phyloP scores from a whole-genome alignment of 2,329 filamentous ascomycete genomes.

The Aspergillus pseudoviridinutans region DNA sequence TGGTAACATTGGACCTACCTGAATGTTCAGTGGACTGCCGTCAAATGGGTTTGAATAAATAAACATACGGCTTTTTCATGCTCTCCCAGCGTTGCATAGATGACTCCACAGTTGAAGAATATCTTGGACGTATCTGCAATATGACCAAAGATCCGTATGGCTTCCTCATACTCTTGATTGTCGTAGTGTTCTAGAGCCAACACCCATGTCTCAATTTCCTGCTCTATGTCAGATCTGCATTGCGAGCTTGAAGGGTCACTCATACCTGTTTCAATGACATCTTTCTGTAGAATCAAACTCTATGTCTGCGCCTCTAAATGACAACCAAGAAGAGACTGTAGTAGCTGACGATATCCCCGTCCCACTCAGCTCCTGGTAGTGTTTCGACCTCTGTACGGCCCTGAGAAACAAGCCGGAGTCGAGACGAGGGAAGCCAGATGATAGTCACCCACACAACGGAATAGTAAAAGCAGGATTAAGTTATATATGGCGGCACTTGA shows the following conservation, averaged over 20 bases:
- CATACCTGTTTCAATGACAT: conserved; percentile 62
- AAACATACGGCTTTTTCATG: conserved; percentile 84
- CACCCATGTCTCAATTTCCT: conserved; percentile 99
- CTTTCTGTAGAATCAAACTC: neutral
- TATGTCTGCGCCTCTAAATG: neutral
- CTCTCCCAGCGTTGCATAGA: conserved; percentile 92
- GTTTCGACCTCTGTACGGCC: neutral
- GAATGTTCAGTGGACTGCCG: conserved; percentile 8
- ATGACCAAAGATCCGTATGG: conserved; percentile 74
- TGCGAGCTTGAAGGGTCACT: neutral
- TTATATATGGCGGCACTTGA: neutral
- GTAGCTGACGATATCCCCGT: neutral
- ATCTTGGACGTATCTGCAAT: conserved; percentile 98
- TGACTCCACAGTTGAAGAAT: conserved; percentile 96
- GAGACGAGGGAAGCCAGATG: neutral
- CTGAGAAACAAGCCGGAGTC: neutral
- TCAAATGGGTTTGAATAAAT: neutral
- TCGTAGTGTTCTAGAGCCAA: conserved; percentile 87
- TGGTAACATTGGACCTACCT: conserved; percentile 91
- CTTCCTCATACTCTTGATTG: conserved; percentile 93
- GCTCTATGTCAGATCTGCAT: neutral
- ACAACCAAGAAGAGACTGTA: neutral
- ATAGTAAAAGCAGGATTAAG: neutral
- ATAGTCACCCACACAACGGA: neutral
- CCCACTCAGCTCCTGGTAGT: neutral